phyloP scores from a whole-genome alignment of 2,329 filamentous ascomycete species.

The Aspergillus neoniger region DNA sequence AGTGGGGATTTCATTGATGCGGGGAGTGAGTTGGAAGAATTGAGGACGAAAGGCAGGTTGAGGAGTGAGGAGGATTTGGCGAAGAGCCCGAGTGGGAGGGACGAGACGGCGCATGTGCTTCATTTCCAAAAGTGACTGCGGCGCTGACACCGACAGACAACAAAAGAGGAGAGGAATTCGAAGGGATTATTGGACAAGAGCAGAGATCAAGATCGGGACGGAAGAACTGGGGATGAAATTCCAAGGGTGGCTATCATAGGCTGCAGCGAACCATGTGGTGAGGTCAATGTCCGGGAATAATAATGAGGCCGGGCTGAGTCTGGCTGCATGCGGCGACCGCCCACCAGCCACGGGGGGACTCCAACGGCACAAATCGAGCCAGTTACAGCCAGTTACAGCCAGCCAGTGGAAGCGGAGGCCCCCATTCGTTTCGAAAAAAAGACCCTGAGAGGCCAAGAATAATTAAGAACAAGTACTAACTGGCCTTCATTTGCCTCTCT shows the following conservation, averaged over 20 bases:
- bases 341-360: neutral
- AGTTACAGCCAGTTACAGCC: too few species aligned
- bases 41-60: constrained; percentile 17
- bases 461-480: neutral
- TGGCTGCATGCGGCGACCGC: constrained; percentile 1
- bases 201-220: neutral
- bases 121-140: constrained; percentile 26
- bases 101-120: constrained; percentile 36
- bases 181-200: neutral
- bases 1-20: neutral
- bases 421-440: constrained; percentile 1
- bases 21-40: constrained; percentile 13
- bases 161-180: neutral
- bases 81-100: constrained; percentile 35
- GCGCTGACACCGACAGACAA: neutral
- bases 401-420: neutral
- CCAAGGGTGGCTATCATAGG: neutral
- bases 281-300: neutral
- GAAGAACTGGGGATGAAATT: neutral
- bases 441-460: constrained; percentile 3
- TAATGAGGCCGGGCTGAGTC: neutral
- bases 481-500: constrained; percentile 9
- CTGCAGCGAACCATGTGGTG: neutral
- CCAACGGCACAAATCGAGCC: neutral
- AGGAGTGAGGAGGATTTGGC: constrained; percentile 32